Evolutionary conservation across 345 rosid species (phyloP).

Genomic region (Citrus glauca): DNA sequence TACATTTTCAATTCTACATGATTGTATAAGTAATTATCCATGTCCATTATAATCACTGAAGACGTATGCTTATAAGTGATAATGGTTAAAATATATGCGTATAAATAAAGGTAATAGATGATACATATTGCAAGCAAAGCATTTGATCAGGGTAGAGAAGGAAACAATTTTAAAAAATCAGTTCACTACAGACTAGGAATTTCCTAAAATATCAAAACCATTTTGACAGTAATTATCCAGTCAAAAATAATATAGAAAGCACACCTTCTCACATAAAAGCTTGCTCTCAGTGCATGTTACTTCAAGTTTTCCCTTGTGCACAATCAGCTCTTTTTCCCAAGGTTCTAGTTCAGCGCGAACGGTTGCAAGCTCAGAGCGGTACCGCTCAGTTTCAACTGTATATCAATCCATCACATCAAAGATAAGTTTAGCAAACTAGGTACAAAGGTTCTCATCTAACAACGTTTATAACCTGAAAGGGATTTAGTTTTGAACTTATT

Average conservation of each 20-base stretch:
- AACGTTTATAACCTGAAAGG: neutral
- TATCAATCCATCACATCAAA: constrained; percentile 21
- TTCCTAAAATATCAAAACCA: neutral
- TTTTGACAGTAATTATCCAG: neutral
- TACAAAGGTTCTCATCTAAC: neutral
- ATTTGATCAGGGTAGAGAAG: neutral
- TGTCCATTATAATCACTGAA: neutral
- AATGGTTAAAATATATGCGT: neutral
- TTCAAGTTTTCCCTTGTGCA: constrained; percentile 85
- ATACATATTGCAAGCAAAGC: neutral
- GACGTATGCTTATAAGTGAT: neutral
- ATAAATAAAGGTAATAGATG: neutral
- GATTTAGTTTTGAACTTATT: neutral
- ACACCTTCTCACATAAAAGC: constrained; percentile 80
- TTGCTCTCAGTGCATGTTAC: constrained; percentile 80
- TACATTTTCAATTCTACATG: neutral
- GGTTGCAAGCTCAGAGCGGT: constrained; percentile 69
- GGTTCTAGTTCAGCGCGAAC: constrained; percentile 91
- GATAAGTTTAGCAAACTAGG: constrained; percentile 4
- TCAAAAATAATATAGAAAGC: constrained; percentile 10
- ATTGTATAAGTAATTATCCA: neutral
- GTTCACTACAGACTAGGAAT: neutral
- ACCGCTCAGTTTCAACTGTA: constrained; percentile 82
- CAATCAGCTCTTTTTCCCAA: constrained; percentile 85
- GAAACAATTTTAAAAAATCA: neutral